Evolutionary conservation across 805 yeast species (phyloP), one percentile per base, ranked within the genome.

Genomic region (Candida pseudofarinosa): DNA sequence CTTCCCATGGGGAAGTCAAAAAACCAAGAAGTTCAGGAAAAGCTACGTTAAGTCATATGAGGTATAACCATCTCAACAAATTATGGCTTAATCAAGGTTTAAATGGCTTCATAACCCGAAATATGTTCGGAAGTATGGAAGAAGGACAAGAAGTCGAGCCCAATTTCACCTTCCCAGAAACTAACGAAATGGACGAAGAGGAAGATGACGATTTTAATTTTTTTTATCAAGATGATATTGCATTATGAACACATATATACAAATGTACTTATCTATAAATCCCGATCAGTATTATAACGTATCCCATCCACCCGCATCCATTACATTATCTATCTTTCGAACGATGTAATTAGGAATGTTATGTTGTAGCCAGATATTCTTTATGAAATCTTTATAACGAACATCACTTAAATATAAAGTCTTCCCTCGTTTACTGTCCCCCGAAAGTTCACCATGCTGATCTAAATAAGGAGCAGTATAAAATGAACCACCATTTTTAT

Each of bases 301-400:
- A 52, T 85, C 93, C 99, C 99, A 91, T 0, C 99, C 99, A 6
- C 99, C 99, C 32, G 84, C 79, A 60, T 91, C 98, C 28, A 83
- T 63, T 5, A 76, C 77, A 33, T 83, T 80, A 53, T 91, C 98
- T 13, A 91, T 72, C 50, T 81, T 81, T 48, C 98, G 72, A 1
- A 88, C 89, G 28, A 90, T 81, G 36, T 74, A 71, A 52, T 87
- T 88, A 3, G 88, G 83, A 2, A 88, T 69, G 55, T 85, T 86
- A 55, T 88, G 90, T 43, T 79, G 83, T 15, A 90, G 68, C 90
- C 97, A 85, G 35, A 88, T 67, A 28, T 74, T 76, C 41, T 82
- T 73, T 15, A 76, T 76, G 44, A 90, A 73, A 34, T 81, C 79
- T 17, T 81, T 80, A 55, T 88, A 91, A 41, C 87, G 71, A 3